phyloP scores from a whole-genome alignment of 164 flowering plant genomes.

The Kingdonia uniflora region DNA sequence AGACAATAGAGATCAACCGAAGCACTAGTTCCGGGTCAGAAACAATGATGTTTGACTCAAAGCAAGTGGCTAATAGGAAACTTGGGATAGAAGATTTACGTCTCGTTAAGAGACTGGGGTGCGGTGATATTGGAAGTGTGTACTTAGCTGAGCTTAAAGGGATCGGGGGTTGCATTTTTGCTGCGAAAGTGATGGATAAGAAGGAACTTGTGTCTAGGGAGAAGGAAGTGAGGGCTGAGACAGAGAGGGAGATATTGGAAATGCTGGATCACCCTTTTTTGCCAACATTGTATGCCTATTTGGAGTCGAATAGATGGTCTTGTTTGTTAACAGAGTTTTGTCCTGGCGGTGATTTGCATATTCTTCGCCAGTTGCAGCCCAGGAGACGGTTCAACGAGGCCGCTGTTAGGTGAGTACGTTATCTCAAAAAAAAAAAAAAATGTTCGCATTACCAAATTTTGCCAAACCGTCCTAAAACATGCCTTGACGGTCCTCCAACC shows the following conservation, averaged over 20 bases:
- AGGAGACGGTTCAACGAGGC: slow-evolving; percentile 52
- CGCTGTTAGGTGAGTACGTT: slow-evolving; percentile 50
- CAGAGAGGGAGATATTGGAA: slow-evolving; percentile 70
- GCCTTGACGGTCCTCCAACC: too few species aligned
- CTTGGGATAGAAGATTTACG: too few species aligned
- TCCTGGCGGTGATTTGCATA: slow-evolving; percentile 87
- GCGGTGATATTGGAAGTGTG: slow-evolving; percentile 86
- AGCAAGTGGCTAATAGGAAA: too few species aligned
- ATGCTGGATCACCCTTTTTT: slow-evolving; percentile 92
- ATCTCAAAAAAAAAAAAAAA: too few species aligned
- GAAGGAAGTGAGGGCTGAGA: slow-evolving; percentile 60
- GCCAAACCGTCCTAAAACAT: too few species aligned
- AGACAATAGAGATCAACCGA: too few species aligned
- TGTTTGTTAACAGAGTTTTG: slow-evolving; percentile 91
- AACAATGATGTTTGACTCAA: too few species aligned
- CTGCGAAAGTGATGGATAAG: slow-evolving; percentile 77
- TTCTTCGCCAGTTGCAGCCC: slow-evolving; percentile 69
- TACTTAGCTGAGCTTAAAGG: slow-evolving; percentile 71
- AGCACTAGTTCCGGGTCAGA: too few species aligned
- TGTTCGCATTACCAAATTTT: too few species aligned
- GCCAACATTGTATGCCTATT: slow-evolving; percentile 71
- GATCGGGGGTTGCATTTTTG: slow-evolving; percentile 56
- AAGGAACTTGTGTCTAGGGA: slow-evolving; percentile 53
- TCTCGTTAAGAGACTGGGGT: slow-evolving; percentile 64
- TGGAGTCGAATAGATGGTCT: slow-evolving; percentile 49